Evolutionary conservation across 345 rosid genomes (phyloP), one percentile per base, ranked within the genome.

Genomic region (Eucalyptus camaldulensis): DNA sequence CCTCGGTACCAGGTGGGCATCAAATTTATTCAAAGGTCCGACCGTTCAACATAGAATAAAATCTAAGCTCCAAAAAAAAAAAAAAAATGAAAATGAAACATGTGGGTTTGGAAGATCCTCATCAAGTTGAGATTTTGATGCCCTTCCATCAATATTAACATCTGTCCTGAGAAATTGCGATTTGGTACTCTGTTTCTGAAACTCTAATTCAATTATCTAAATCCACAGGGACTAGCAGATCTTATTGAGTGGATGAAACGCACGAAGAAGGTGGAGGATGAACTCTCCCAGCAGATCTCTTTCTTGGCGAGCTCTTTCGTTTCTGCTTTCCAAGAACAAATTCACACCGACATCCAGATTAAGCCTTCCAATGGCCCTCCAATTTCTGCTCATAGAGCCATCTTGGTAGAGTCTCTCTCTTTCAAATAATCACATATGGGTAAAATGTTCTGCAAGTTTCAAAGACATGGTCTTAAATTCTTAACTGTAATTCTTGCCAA

Each of bases 261-360:
- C 51, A 92, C 95, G 95, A 97, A 94, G 92, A 96, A 95, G 67
- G 90, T 86, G 44, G 95, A 96, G 91, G 93, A 93, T 45, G 96
- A 95, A 37, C 88, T 94, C 87, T 93, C 90, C 53, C 94, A 96
- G 92, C 95, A 94, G 88, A 93, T 96, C 91, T 88, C 80, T 58
- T 97, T 96, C 91, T 94, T 97, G 31, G 90, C 95, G 58, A 92
- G 94, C 40, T 92, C 94, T 37, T 5, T 40, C 80, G 91, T 91
- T 80, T 86, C 89, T 27, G 92, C 95, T 54, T 93, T 95, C 90
- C 91, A 87, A 88, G 94, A 95, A 83, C 92, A 92, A 88, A 91
- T 95, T 89, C 97, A 95, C 90, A 91, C 96, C 7, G 99, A 96
- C 80, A 93, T 96, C 87, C 90, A 92, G 54, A 86, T 97, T 90